Conservation (phyloP, 2,329 filamentous ascomycete species). For the Stenocarpella maydis region DNA sequence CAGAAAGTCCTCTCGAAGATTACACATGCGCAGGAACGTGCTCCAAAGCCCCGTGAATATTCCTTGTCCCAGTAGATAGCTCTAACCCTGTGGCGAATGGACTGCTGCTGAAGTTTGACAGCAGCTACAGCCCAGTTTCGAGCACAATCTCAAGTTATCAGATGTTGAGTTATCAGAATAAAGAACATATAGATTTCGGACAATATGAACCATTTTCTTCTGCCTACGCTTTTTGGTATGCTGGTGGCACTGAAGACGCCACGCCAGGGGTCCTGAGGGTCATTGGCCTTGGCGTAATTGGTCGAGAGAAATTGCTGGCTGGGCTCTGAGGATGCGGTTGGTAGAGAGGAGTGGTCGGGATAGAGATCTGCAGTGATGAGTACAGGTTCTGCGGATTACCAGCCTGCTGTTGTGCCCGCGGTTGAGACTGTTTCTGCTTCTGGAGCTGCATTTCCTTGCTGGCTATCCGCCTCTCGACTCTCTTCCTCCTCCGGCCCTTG, state of each 20-base stretch:
- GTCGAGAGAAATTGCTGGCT: slow-evolving; percentile 10
- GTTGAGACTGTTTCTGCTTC: slow-evolving; percentile 8
- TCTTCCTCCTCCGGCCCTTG: not conserved
- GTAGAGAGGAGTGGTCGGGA: not conserved
- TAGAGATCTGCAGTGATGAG: not conserved
- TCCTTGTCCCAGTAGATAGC: too few species aligned
- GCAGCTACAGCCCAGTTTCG: too few species aligned
- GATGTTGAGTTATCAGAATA: too few species aligned
- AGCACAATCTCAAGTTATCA: too few species aligned
- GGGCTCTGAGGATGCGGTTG: slow-evolving; percentile 1
- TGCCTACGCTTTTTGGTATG: not conserved
- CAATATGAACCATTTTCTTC: too few species aligned
- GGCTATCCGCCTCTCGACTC: not conserved
- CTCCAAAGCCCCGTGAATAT: too few species aligned
- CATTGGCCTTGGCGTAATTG: not conserved
- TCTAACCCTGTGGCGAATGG: too few species aligned
- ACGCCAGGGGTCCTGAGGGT: not conserved
- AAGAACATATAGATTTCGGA: too few species aligned
- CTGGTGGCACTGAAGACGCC: not conserved
- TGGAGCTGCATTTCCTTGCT: not conserved
- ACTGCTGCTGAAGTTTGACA: too few species aligned
- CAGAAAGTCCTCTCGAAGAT: too few species aligned
- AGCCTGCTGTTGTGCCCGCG: not conserved
- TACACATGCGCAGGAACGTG: too few species aligned
- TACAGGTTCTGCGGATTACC: not conserved